phyloP scores from a whole-genome alignment of 257 asterid species.

The Verbena officinalis region DNA sequence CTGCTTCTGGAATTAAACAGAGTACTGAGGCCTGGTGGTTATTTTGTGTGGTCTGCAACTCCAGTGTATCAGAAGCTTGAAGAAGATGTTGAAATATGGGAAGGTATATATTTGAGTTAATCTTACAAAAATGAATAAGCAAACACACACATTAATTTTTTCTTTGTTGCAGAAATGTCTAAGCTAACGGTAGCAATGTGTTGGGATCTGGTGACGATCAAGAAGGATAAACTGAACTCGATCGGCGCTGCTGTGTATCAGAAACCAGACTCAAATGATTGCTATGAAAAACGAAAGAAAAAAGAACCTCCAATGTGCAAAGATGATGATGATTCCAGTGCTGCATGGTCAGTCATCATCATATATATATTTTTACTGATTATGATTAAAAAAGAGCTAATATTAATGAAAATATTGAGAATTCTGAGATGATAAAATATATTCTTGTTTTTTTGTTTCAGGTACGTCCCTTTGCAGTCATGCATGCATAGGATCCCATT shows the following conservation, averaged over 20 bases:
- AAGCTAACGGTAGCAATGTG: slow-evolving; percentile 79
- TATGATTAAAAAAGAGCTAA: too few relatives aligned
- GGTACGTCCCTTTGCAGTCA: slow-evolving; percentile 83
- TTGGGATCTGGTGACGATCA: slow-evolving; percentile 82
- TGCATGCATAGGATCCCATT: slow-evolving; percentile 71
- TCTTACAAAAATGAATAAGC: too few relatives aligned
- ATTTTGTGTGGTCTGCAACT: slow-evolving; percentile 92
- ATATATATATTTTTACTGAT: too few relatives aligned
- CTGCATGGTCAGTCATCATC: slow-evolving; percentile 60
- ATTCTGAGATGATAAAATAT: too few relatives aligned
- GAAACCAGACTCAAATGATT: slow-evolving; percentile 81
- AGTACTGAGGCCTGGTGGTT: slow-evolving; percentile 88
- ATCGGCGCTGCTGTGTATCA: slow-evolving; percentile 78
- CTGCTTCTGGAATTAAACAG: slow-evolving; percentile 85
- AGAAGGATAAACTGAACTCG: slow-evolving; percentile 64
- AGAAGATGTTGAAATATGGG: slow-evolving; percentile 82
- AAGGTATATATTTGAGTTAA: slow-evolving; percentile 41
- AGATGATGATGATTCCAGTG: slow-evolving; percentile 77
- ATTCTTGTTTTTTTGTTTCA: slow-evolving; percentile 29
- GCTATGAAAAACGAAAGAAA: slow-evolving; percentile 64
- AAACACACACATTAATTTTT: not conserved
- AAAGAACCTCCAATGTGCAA: slow-evolving; percentile 71
- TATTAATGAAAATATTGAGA: too few relatives aligned
- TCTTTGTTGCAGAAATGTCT: slow-evolving; percentile 62
- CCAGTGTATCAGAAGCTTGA: slow-evolving; percentile 86